Percentiles rank a stretch among this genome's conserved stretches.
Conservation (phyloP, 495 filamentous ascomycete genomes). For the Penicillium ochrochloron region DNA sequence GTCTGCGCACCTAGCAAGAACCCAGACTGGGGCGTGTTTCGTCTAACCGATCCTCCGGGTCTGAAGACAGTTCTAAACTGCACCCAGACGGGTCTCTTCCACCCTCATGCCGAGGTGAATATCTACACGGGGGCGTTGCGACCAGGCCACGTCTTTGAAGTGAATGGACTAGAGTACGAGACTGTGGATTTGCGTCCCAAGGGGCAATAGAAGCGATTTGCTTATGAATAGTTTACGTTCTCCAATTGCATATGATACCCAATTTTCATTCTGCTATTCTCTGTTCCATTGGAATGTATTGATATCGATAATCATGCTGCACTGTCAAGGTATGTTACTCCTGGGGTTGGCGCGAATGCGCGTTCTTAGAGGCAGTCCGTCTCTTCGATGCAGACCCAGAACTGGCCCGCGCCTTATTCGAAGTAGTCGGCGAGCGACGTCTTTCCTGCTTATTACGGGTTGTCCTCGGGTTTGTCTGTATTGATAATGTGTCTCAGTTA, state of each 20-base stretch:
- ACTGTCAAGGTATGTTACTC: background rate
- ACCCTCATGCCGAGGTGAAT: constrained; percentile 72
- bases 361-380: constrained; percentile 12
- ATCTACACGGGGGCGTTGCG: constrained; percentile 84
- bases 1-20: constrained; percentile 86
- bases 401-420: constrained; percentile 18
- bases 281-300: no score
- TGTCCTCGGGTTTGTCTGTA: constrained; percentile 3
- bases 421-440: constrained; percentile 27
- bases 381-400: constrained; percentile 28
- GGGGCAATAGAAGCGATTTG: constrained; percentile 20
- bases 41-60: constrained; percentile 90
- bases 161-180: constrained; percentile 71
- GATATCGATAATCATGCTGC: background rate
- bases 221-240: constrained; percentile 10
- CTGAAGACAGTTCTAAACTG: constrained; percentile 79
- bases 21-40: constrained; percentile 90
- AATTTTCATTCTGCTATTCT: background rate
- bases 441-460: constrained; percentile 8
- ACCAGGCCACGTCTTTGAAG: constrained; percentile 86
- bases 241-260: constrained; percentile 32
- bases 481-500: background rate
- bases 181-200: constrained; percentile 75
- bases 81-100: constrained; percentile 76
- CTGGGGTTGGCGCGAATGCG: constrained; percentile 11